Evolutionary conservation across 2,329 filamentous ascomycete species (phyloP).

Genomic region (Alternaria arbusti): DNA sequence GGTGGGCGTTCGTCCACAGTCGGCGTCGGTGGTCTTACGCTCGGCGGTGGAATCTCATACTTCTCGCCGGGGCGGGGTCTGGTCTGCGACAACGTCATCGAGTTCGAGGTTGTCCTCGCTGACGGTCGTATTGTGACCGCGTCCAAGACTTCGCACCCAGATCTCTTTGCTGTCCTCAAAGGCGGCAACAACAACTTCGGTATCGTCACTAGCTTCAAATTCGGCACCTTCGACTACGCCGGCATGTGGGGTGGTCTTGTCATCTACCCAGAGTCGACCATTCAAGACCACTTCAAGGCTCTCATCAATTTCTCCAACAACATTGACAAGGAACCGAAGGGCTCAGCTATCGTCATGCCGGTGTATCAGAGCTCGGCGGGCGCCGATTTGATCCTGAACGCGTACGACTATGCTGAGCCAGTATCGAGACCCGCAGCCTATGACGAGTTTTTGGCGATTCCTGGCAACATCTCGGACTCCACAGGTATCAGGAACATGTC

Average conservation of each 20-base stretch:
- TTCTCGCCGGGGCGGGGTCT: constrained; percentile 35
- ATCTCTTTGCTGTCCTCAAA: constrained; percentile 42
- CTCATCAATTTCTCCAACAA: constrained; percentile 28
- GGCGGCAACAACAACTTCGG: constrained; percentile 46
- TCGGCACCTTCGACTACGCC: constrained; percentile 30
- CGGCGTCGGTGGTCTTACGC: constrained; percentile 34
- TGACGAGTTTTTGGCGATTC: constrained; percentile 31
- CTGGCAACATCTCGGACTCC: constrained; percentile 30
- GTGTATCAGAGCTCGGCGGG: constrained; percentile 21
- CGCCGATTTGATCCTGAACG: constrained; percentile 23
- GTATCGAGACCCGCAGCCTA: constrained; percentile 23
- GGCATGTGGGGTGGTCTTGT: constrained; percentile 47
- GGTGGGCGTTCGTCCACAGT: constrained; percentile 34
- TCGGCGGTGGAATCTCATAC: constrained; percentile 40
- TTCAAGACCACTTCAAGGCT: constrained; percentile 30
- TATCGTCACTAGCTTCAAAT: constrained; percentile 39
- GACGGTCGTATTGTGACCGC: constrained; percentile 36
- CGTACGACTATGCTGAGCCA: constrained; percentile 32
- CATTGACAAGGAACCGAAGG: constrained; percentile 24
- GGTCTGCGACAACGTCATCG: constrained; percentile 41
- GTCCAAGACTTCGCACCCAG: constrained; percentile 23
- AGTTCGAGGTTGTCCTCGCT: constrained; percentile 44
- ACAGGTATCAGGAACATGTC: constrained; percentile 35
- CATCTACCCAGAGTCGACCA: constrained; percentile 20
- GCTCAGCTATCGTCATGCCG: constrained; percentile 27